Evolutionary conservation across 305 asterid genomes (phyloP).

Genomic region (Fraxinus ornus): DNA sequence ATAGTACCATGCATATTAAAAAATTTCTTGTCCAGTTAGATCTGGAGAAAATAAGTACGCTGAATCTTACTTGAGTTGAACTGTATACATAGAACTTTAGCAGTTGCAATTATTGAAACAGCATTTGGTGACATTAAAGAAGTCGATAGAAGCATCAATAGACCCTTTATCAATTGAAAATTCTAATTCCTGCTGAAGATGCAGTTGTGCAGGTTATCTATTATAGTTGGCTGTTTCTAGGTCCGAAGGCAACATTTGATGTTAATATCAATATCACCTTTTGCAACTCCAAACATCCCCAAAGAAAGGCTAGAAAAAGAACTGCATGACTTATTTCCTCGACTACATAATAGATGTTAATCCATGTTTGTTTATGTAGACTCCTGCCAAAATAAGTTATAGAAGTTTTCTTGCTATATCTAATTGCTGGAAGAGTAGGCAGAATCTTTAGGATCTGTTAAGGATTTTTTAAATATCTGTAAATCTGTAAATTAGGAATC

Average conservation of each 20-base stretch:
- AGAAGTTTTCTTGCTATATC: conserved; percentile 2
- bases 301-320: conserved; percentile 1
- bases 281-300: background rate
- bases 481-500: background rate
- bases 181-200: background rate
- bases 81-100: background rate
- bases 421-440: background rate
- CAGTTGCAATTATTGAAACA: background rate
- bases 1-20: background rate
- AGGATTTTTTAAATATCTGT: background rate
- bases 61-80: background rate
- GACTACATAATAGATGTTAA: background rate
- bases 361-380: background rate
- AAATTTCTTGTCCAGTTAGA: background rate
- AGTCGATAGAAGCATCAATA: background rate
- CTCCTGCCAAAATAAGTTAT: background rate
- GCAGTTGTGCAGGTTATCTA: background rate
- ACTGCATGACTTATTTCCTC: conserved; percentile 1
- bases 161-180: background rate
- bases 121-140: background rate
- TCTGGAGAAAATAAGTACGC: background rate
- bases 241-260: conserved; percentile 9
- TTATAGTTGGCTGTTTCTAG: background rate
- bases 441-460: background rate
- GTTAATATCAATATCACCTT: background rate